These are phyloP conservation scores for Penicillium coffeae DNA, from an alignment of 495 filamentous ascomycete genomes.

Conservation along the genomic window DNA sequence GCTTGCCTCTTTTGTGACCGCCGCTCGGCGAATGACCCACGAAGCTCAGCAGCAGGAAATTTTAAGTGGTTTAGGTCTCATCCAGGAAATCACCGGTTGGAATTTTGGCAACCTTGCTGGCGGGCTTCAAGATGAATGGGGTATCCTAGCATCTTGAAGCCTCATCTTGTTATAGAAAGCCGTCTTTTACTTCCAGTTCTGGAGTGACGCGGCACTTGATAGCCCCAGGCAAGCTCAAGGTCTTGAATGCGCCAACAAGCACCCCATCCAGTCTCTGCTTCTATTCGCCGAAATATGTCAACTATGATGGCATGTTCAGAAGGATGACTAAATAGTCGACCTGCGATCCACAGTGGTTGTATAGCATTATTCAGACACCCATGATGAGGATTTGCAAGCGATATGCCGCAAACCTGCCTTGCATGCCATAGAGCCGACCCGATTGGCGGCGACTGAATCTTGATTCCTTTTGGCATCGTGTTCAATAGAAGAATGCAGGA, in stretches of 20 bases:
- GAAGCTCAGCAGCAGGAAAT: slow-evolving; percentile 33
- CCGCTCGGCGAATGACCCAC: slow-evolving; percentile 35
- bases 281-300: slow-evolving; percentile 39
- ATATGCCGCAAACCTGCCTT: slow-evolving; percentile 45
- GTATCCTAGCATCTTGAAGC: slow-evolving; percentile 18
- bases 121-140: slow-evolving; percentile 25
- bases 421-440: slow-evolving; percentile 44
- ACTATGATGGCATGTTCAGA: slow-evolving; percentile 42
- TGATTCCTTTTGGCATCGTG: slow-evolving; percentile 32
- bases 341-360: slow-evolving; percentile 49
- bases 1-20: slow-evolving; percentile 31
- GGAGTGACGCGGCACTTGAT: slow-evolving; percentile 18
- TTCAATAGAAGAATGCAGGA: slow-evolving; percentile 43
- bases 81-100: slow-evolving; percentile 32
- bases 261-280: slow-evolving; percentile 44
- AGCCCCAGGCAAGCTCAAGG: slow-evolving; percentile 44
- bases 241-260: slow-evolving; percentile 44
- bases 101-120: slow-evolving; percentile 15
- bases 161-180: slow-evolving; percentile 8
- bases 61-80: slow-evolving; percentile 22
- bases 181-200: slow-evolving; percentile 1
- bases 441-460: slow-evolving; percentile 20
- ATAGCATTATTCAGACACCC: slow-evolving; percentile 48
- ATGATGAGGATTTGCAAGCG: slow-evolving; percentile 42
- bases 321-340: slow-evolving; percentile 40